Conservation (phyloP, 2,329 filamentous ascomycete species). For the Sarocladium oryzae region DNA sequence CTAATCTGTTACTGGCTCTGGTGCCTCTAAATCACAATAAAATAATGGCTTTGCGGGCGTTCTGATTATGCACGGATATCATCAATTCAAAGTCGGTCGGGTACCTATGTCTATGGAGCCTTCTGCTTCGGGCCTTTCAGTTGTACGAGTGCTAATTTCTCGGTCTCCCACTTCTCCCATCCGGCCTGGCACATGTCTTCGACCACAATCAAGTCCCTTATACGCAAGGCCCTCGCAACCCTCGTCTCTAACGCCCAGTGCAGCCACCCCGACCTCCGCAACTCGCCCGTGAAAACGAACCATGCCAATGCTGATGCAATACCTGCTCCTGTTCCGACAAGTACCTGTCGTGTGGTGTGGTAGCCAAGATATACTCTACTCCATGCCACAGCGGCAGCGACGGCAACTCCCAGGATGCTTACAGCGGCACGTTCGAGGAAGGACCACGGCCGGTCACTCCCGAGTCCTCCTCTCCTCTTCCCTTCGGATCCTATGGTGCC, state of each 20-base stretch:
- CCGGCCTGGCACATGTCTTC: constrained; percentile 88
- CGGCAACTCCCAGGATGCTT: constrained; percentile 48
- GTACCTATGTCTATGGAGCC: constrained; percentile 1
- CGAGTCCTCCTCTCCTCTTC: not conserved
- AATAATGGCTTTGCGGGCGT: no score
- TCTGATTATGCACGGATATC: no score
- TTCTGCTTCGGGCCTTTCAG: not conserved
- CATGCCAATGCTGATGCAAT: constrained; percentile 64
- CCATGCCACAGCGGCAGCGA: constrained; percentile 65
- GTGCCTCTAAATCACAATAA: no score
- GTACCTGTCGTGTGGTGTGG: constrained; percentile 80
- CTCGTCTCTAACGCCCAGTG: constrained; percentile 64
- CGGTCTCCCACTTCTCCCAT: constrained; percentile 82
- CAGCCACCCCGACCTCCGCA: constrained; percentile 63
- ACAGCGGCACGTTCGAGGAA: constrained; percentile 51
- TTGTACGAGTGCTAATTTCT: not conserved
- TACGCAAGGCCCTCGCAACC: constrained; percentile 57
- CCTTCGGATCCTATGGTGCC: not conserved
- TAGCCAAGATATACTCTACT: constrained; percentile 90
- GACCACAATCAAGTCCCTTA: constrained; percentile 77
- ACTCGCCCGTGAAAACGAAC: constrained; percentile 65
- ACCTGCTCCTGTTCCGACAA: constrained; percentile 71
- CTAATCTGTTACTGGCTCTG: no score
- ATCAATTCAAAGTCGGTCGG: no score
- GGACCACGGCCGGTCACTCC: constrained; percentile 43